phyloP scores from a whole-genome alignment of 495 filamentous ascomycete species.

The Talaromyces stipitatus region DNA sequence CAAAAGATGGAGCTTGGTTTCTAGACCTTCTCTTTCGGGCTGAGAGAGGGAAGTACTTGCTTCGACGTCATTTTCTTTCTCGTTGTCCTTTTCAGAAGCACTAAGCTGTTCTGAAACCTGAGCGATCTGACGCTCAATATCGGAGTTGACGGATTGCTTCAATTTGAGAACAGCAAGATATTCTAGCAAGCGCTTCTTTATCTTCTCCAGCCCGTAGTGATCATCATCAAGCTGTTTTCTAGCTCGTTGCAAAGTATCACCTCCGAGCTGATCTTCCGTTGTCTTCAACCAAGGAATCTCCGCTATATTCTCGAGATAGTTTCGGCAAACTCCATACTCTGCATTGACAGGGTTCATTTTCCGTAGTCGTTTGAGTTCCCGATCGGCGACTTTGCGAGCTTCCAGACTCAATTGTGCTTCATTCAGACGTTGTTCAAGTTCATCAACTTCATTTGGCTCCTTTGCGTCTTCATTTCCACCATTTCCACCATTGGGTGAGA shows the following conservation, averaged over 20 bases:
- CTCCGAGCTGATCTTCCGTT: constrained; percentile 83
- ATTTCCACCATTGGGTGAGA: constrained; percentile 42
- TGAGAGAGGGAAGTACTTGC: constrained; percentile 24
- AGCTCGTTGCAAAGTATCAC: constrained; percentile 67
- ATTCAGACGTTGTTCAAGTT: constrained; percentile 79
- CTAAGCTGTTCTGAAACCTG: constrained; percentile 53
- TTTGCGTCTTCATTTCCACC: constrained; percentile 54
- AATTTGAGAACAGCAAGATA: constrained; percentile 92
- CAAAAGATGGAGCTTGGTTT: constrained; percentile 58
- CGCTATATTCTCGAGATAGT: constrained; percentile 90
- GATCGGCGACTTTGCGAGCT: constrained; percentile 78
- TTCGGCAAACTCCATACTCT: constrained; percentile 86
- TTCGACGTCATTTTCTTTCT: constrained; percentile 27
- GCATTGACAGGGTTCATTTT: constrained; percentile 95
- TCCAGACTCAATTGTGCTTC: constrained; percentile 69
- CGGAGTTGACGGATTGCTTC: constrained; percentile 81
- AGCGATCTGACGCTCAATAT: constrained; percentile 68
- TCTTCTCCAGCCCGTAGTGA: constrained; percentile 93
- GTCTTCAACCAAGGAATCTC: constrained; percentile 90
- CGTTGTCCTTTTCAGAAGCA: constrained; percentile 26
- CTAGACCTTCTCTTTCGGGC: constrained; percentile 38
- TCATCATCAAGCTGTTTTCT: constrained; percentile 91
- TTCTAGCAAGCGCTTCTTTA: constrained; percentile 93
- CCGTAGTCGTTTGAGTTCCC: constrained; percentile 79
- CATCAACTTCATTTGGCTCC: constrained; percentile 79